Evolutionary conservation across 2,329 filamentous ascomycete species (phyloP), one percentile per base, ranked within the genome.

Genomic region (Colletotrichum musae): DNA sequence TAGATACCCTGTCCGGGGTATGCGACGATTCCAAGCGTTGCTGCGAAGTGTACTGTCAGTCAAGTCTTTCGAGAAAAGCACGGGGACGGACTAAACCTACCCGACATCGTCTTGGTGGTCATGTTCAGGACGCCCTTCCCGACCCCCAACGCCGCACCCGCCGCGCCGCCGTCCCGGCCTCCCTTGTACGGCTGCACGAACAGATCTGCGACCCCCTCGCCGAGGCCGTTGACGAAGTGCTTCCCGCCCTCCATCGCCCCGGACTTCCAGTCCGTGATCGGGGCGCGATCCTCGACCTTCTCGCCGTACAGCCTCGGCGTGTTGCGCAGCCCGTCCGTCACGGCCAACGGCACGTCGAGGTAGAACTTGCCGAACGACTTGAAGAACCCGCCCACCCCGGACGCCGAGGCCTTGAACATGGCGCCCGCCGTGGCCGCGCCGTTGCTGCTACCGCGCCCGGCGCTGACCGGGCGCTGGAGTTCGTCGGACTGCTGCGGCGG

Each of bases 261-360:
- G 5, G 81, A 83, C 54, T 82, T 80, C 66, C 86, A 80, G 7
- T 84, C 85, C 4, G 80, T 83, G 56, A 87, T 82, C 4, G 56
- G 80, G 75, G 6, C 80, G 78, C 79, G 71, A 85, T 71, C 58
- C 9, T 61, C 36, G 1, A 72, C 70, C 21, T 70, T 51, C 0
- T 69, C 85, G 26, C 85, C 85, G 70, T 88, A 88, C 2, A 88
- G 77, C 28, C 82, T 83, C 4, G 87, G 87, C 15, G 84, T 83
- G 28, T 85, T 86, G 68, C 87, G 85, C 64, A 88, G 84, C 5
- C 87, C 87, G 70, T 87, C 84, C 0, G 85, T 81, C 1, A 86
- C 71, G 0, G 85, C 85, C 43, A 87, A 77, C 4, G 82, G 82
- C 47, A 88, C 72, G 59, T 86, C 81, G 74, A 88, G 80, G 10